Base-by-base conservation (phyloP, 305 asterid species). In the Coffea humblotiana region DNA sequence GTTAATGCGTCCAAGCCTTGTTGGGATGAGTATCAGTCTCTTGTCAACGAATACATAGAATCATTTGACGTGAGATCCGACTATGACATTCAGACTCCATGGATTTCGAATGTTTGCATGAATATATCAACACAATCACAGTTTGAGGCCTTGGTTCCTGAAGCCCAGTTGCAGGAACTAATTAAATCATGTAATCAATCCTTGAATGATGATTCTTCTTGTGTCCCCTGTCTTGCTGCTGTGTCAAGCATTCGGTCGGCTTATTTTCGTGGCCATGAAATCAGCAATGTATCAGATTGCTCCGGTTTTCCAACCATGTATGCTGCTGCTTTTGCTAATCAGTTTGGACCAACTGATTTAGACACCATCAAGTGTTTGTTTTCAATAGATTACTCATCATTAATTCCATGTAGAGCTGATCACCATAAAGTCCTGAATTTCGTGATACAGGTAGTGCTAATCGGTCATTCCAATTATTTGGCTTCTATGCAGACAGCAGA, bases 271-370 rank as follows among this genome's bases (percentile, higher is more conserved):
- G 2, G 32, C 58, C n/a, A n/a, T n/a, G n/a, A 54, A 21, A 40
- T 8, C 13, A 90, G 89, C 10, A 86, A 83, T 82, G 80, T 88
- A 77, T 82, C 90, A 72, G 93, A 88, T 67, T 91, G 93, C 52
- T 79, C 82, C 40, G 90, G 88, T 7, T 90, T 75, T 72, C 88
- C 92, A 0, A 81, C 84, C 49, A 85, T 89, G n/a, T 91, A 91
- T 81, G 84, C 83, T 71, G 93, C 84, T 5, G 92, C 96, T 15
- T 87, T 88, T 71, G 84, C 83, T n/a, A 91, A 87, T 52, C 85
- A 56, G 25, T 85, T 84, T 71, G 93, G 93, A 9, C 96, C 93
- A 48, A 71, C 82, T 25, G 91, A 91, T 49, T 69, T 68, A 80
- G 90, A 90, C 79, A 86, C 90, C 35, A 85, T 88, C 1, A 86